A percentile compares a stretch with the other conserved stretches of the same genome.
Conservation (phyloP, 2,329 filamentous ascomycete genomes). For the Pseudogymnoascus sp. region DNA sequence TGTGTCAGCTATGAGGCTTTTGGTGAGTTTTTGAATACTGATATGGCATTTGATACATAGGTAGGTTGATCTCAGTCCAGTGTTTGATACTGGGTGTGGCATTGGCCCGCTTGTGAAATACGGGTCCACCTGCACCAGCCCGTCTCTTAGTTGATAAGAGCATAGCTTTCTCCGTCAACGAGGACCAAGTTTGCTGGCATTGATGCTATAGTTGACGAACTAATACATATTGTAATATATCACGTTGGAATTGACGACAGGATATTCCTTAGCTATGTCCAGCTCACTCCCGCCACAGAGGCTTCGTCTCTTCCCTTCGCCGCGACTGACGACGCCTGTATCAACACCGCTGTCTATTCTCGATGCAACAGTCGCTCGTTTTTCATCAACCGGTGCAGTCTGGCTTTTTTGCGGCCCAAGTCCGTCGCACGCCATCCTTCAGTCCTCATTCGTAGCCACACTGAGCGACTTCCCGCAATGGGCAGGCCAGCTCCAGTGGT, state of each 20-base stretch:
- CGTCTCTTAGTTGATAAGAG: background rate
- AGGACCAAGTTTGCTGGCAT: background rate
- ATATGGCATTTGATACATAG: background rate
- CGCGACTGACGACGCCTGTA: background rate
- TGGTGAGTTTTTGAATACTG: background rate
- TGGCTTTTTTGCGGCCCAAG: conserved; percentile 31
- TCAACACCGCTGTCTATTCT: conserved; percentile 31
- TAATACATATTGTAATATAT: background rate
- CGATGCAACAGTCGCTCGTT: conserved; percentile 35
- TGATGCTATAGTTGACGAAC: background rate
- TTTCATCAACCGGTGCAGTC: conserved; percentile 32
- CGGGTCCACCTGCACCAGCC: background rate
- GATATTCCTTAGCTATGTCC: background rate
- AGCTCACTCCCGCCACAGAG: too few species aligned
- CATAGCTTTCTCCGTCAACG: background rate
- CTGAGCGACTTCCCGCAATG: conserved; percentile 20
- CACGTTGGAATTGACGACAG: too few species aligned
- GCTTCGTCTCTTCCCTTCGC: background rate
- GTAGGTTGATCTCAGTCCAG: background rate
- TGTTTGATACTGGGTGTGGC: background rate
- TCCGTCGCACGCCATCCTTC: conserved; percentile 15
- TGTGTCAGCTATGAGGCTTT: background rate
- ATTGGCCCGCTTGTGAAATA: background rate
- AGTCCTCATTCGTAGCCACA: conserved; percentile 27
- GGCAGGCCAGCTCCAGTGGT: conserved; percentile 1